Conservation (phyloP, 169 alveolate species). For the Cryptosporidium xiaoi region DNA sequence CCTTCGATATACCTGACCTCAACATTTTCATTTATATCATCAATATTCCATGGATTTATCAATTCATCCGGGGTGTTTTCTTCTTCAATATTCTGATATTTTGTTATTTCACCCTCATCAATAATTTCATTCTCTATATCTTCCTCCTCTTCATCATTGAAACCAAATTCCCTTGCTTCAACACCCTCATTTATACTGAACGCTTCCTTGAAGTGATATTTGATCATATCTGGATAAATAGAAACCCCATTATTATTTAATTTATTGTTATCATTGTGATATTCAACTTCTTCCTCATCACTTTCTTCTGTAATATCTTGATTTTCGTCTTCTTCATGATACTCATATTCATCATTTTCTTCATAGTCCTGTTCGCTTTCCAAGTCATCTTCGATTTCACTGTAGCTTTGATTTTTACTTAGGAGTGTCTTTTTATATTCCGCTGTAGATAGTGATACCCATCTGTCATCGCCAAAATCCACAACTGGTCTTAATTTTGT, state of each 20-base stretch:
- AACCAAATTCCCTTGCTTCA: constrained; percentile 63
- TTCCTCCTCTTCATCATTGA: constrained; percentile 38
- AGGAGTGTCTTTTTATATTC: constrained; percentile 51
- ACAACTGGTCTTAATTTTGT: constrained; percentile 70
- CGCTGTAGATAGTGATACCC: constrained; percentile 74
- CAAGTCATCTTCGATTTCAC: constrained; percentile 3
- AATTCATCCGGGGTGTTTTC: constrained; percentile 23
- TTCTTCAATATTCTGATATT: constrained; percentile 47
- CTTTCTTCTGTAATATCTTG: constrained; percentile 12
- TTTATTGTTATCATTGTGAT: background rate
- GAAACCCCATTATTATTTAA: constrained; percentile 34
- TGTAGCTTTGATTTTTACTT: constrained; percentile 1
- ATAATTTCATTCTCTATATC: no score
- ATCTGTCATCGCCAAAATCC: constrained; percentile 71
- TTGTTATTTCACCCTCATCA: constrained; percentile 28
- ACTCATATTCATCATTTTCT: constrained; percentile 35
- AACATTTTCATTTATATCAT: constrained; percentile 72
- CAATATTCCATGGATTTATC: constrained; percentile 52
- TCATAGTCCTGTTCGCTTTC: constrained; percentile 24
- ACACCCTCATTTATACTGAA: constrained; percentile 54
- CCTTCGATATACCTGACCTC: constrained; percentile 83
- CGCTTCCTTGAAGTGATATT: constrained; percentile 68
- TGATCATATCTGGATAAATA: constrained; percentile 62
- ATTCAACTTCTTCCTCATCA: background rate
- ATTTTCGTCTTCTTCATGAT: background rate